phyloP scores from a whole-genome alignment of 371 early-diverging fungal genomes.

The Apophysomyces sp. region DNA sequence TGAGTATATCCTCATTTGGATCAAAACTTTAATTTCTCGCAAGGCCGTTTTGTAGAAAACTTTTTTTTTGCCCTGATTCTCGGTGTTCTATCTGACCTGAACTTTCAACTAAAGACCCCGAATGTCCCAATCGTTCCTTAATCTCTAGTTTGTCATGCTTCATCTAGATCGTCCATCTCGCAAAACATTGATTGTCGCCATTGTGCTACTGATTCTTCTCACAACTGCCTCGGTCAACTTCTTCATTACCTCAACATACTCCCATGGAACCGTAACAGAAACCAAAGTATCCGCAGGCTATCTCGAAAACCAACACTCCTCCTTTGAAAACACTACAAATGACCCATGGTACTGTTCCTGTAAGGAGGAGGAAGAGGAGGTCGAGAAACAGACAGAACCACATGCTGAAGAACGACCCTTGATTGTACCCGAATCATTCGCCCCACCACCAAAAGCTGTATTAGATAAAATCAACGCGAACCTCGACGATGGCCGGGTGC shows the following conservation, averaged over 20 bases:
- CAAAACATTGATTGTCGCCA: background rate
- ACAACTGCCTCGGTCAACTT: background rate
- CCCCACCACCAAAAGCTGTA: constrained; percentile 22
- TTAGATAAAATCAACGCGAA: constrained; percentile 36
- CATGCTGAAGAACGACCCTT: constrained; percentile 5
- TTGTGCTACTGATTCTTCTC: background rate
- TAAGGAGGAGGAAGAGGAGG: background rate
- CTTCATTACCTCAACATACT: background rate
- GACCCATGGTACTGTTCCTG: constrained; percentile 9
- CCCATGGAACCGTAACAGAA: background rate
- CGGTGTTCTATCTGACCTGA: background rate
- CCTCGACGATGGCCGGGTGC: constrained; percentile 24
- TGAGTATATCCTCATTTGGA: background rate
- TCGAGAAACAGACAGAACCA: background rate
- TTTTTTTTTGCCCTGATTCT: background rate
- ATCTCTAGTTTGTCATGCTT: background rate
- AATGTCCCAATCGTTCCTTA: background rate
- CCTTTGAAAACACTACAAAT: background rate
- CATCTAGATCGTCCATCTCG: constrained; percentile 1
- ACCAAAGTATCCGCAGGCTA: constrained; percentile 9
- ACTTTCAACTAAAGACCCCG: background rate
- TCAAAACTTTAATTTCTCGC: background rate
- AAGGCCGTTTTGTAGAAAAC: background rate
- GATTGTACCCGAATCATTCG: constrained; percentile 27
- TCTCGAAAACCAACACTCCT: constrained; percentile 2